Conservation (phyloP, 2,329 filamentous ascomycete genomes). For the Ophiostoma quercus region DNA sequence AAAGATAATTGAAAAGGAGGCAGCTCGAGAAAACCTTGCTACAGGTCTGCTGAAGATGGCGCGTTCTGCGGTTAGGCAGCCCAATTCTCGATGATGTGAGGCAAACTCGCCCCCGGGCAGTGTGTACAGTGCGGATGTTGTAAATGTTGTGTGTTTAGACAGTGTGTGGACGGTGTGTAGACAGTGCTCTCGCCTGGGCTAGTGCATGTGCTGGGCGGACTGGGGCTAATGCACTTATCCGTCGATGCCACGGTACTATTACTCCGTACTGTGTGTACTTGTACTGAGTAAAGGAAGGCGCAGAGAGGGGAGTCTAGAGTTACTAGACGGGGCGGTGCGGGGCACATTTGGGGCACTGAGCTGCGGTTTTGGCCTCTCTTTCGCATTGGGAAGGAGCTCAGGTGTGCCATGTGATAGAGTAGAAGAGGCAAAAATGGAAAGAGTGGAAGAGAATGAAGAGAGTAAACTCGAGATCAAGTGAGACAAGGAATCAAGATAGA, state of each 20-base stretch:
- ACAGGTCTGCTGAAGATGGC: conserved; percentile 8
- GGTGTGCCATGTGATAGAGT: not conserved
- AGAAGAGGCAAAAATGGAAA: too few species aligned
- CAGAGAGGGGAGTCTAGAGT: not conserved
- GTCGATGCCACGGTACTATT: not conserved
- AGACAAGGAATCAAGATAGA: not conserved
- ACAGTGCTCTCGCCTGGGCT: not conserved
- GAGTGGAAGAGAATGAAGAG: conserved; percentile 20
- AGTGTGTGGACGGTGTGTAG: not conserved
- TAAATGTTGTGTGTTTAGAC: not conserved
- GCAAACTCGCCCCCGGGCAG: conserved; percentile 19
- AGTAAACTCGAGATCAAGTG: not conserved
- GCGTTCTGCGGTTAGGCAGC: conserved; percentile 20
- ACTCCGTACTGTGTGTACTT: not conserved
- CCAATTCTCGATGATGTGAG: conserved; percentile 21
- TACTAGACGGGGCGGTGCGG: not conserved
- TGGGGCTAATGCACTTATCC: conserved; percentile 19
- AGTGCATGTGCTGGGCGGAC: conserved; percentile 19
- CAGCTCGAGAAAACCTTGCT: not conserved
- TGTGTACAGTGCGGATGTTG: not conserved
- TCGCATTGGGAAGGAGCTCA: not conserved
- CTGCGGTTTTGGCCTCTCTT: conserved; percentile 4
- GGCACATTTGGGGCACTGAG: conserved; percentile 11
- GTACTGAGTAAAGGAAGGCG: too few species aligned
- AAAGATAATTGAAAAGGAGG: not conserved